Evolutionary conservation across 352 stramenopile species (phyloP).

Genomic region (Albugo laibachii): DNA sequence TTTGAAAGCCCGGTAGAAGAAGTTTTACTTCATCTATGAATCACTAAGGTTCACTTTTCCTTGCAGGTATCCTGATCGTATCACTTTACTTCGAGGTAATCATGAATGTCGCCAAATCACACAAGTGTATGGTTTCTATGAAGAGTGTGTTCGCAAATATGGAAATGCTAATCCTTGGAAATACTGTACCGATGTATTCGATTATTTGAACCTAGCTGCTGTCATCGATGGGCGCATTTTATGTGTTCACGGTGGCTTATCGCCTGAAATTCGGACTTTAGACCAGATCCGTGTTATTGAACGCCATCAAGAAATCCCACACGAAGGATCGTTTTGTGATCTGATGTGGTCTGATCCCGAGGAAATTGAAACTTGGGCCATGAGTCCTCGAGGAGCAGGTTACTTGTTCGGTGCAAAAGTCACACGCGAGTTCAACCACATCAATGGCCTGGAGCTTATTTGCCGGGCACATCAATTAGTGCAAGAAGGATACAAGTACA

Average conservation of each 20-base stretch:
- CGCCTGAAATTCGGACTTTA: constrained; percentile 86
- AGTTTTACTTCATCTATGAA: too few species aligned
- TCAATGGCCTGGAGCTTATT: constrained; percentile 79
- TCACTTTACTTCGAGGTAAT: constrained; percentile 76
- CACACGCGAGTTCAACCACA: constrained; percentile 80
- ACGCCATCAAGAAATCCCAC: constrained; percentile 89
- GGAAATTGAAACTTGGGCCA: constrained; percentile 83
- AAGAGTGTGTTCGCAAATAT: constrained; percentile 94
- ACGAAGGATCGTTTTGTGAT: constrained; percentile 93
- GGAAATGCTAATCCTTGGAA: constrained; percentile 91
- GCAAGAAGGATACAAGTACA: constrained; percentile 84
- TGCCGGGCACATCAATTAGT: constrained; percentile 79
- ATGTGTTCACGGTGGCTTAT: constrained; percentile 92
- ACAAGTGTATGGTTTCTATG: constrained; percentile 95
- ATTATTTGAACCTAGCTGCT: constrained; percentile 88
- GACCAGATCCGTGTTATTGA: constrained; percentile 93
- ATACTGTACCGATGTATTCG: constrained; percentile 93
- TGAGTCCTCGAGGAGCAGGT: constrained; percentile 73
- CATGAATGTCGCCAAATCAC: constrained; percentile 91
- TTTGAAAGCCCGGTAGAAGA: constrained; percentile 40
- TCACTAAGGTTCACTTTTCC: too few species aligned
- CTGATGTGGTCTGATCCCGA: constrained; percentile 97
- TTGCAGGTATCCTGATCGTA: constrained; percentile 54
- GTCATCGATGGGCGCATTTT: constrained; percentile 83
- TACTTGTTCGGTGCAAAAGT: constrained; percentile 80